Conservation (phyloP, 495 filamentous ascomycete species). For the Penicillium pancosmium region DNA sequence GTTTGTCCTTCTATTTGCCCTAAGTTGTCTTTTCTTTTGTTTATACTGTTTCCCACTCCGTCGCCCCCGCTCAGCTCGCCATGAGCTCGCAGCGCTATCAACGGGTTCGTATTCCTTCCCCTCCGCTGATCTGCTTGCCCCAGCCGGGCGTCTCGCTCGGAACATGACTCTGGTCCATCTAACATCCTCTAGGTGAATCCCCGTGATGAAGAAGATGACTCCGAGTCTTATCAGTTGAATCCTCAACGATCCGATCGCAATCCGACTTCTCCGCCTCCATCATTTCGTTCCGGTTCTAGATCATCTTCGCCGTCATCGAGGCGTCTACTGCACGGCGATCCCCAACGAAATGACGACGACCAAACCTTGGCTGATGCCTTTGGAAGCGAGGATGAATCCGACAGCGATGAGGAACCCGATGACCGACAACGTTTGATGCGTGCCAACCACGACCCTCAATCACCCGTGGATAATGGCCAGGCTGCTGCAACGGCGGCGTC, state of each 20-base stretch:
- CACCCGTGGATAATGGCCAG: slow-evolving; percentile 32
- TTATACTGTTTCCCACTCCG: slow-evolving; percentile 24
- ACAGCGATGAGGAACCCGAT: slow-evolving; percentile 73
- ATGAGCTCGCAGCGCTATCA: slow-evolving; percentile 87
- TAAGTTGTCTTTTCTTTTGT: slow-evolving; percentile 17
- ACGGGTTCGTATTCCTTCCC: slow-evolving; percentile 61
- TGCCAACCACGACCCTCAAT: slow-evolving; percentile 54
- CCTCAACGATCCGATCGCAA: slow-evolving; percentile 49
- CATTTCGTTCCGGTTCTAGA: slow-evolving; percentile 87
- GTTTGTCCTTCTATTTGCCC: slow-evolving; percentile 21
- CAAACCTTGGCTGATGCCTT: slow-evolving; percentile 88
- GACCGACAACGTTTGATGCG: slow-evolving; percentile 86
- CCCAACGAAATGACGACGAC: slow-evolving; percentile 61
- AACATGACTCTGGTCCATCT: slow-evolving; percentile 22
- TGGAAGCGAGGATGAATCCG: slow-evolving; percentile 69
- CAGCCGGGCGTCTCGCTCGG: slow-evolving; percentile 12
- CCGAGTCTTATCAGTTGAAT: slow-evolving; percentile 44
- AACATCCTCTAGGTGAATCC: slow-evolving; percentile 51
- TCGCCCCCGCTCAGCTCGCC: slow-evolving; percentile 47
- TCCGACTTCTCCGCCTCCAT: slow-evolving; percentile 88
- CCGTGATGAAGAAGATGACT: slow-evolving; percentile 53
- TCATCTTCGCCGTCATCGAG: slow-evolving; percentile 70
- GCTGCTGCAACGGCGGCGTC: slow-evolving; percentile 33
- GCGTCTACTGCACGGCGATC: slow-evolving; percentile 56
- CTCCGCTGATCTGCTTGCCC: slow-evolving; percentile 29